Evolutionary conservation across 441 rosid genomes (phyloP).

Genomic region (Gossypium schwendimanii): DNA sequence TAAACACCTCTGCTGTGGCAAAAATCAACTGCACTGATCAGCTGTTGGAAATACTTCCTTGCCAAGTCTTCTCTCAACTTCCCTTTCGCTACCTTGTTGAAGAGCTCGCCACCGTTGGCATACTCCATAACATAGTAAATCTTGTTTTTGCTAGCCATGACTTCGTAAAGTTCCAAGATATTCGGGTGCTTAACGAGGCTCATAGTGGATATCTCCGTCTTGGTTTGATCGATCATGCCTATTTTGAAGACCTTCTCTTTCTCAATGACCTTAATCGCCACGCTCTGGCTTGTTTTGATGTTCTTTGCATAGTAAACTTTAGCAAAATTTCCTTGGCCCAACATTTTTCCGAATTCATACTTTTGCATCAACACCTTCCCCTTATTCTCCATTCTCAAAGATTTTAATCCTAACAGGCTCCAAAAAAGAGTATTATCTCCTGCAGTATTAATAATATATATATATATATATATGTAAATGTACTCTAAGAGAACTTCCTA

Average conservation of each 20-base stretch:
- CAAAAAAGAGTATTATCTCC: conserved; percentile 1
- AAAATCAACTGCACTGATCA: conserved; percentile 67
- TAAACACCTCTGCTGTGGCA: conserved; percentile 83
- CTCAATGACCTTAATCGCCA: conserved; percentile 76
- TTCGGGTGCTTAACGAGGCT: conserved; percentile 65
- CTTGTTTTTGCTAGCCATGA: conserved; percentile 78
- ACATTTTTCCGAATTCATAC: conserved; percentile 64
- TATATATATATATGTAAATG: not conserved
- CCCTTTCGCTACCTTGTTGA: conserved; percentile 64
- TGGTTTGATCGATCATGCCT: conserved; percentile 70
- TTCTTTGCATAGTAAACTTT: conserved; percentile 68
- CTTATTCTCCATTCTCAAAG: conserved; percentile 45
- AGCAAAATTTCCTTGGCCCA: conserved; percentile 86
- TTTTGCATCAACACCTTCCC: conserved; percentile 62
- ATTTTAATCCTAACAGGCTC: not conserved
- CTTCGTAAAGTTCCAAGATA: conserved; percentile 78
- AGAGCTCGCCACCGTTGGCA: conserved; percentile 78
- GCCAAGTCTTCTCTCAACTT: conserved; percentile 59
- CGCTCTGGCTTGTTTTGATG: conserved; percentile 41
- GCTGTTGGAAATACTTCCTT: conserved; percentile 69
- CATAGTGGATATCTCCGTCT: conserved; percentile 81
- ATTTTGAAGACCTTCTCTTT: conserved; percentile 60
- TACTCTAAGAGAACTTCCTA: not conserved
- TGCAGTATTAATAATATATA: not conserved
- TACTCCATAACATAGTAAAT: conserved; percentile 85